Conservation (phyloP, 176 grass and related monocot species). For the Hyparrhenia diplandra region DNA sequence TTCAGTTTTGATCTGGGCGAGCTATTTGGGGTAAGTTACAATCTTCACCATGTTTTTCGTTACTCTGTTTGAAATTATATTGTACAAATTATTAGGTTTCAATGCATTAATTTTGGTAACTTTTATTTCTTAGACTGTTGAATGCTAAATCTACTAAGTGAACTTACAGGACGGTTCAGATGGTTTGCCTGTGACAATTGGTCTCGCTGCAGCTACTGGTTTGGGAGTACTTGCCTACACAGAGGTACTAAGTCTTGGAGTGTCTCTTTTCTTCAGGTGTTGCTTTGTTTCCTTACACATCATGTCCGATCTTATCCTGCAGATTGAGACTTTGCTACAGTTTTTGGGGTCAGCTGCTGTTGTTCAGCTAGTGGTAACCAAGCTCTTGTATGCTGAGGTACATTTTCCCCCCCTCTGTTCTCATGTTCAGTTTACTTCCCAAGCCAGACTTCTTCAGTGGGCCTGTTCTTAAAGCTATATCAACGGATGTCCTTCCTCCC, state of each 20-base stretch:
- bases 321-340: slow-evolving; percentile 96
- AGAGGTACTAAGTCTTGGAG: slow-evolving; percentile 50
- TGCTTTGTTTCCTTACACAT: slow-evolving; percentile 5
- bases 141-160: slow-evolving; percentile 16
- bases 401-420: slow-evolving; percentile 19
- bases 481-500: neutral
- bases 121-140: neutral
- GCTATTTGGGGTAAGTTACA: slow-evolving; percentile 72
- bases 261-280: neutral
- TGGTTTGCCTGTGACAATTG: slow-evolving; percentile 73
- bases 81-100: neutral
- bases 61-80: neutral
- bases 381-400: slow-evolving; percentile 79
- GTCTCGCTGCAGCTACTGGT: slow-evolving; percentile 82
- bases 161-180: slow-evolving; percentile 56
- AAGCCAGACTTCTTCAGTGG: neutral
- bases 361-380: slow-evolving; percentile 67
- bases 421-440: neutral
- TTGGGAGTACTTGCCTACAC: slow-evolving; percentile 74
- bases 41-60: neutral
- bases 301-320: slow-evolving; percentile 20
- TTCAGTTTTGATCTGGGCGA: slow-evolving; percentile 61
- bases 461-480: neutral
- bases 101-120: neutral
- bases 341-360: slow-evolving; percentile 89